A percentile compares a stretch with the other conserved stretches of the same genome.
Evolutionary conservation across 192 early-diverging fungal genomes (phyloP).

Genomic region (Phycomyces blakesleeanus): DNA sequence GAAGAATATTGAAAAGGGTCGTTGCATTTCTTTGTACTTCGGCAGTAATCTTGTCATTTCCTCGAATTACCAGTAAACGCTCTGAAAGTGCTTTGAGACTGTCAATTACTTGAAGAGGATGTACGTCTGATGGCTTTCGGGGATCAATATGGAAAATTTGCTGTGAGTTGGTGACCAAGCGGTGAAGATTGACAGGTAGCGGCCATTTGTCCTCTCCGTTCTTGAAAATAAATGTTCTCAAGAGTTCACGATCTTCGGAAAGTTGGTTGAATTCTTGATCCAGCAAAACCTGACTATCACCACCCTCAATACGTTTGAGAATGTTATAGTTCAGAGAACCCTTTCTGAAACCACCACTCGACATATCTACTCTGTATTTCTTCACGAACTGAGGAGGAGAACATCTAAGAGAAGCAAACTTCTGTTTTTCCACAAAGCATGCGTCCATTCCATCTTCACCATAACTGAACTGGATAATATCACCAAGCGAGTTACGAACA

Average conservation of each 20-base stretch:
- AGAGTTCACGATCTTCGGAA: conserved; percentile 63
- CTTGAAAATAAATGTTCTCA: conserved; percentile 80
- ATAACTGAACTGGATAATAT: conserved; percentile 94
- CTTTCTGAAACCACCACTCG: conserved; percentile 66
- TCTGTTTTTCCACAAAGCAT: conserved; percentile 81
- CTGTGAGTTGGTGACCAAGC: conserved; percentile 88
- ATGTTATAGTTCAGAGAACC: conserved; percentile 68
- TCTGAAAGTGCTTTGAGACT: conserved; percentile 69
- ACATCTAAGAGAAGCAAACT: conserved; percentile 65
- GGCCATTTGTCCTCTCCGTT: conserved; percentile 75
- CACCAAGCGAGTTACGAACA: conserved; percentile 89
- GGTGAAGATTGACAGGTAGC: conserved; percentile 85
- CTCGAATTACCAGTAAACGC: conserved; percentile 76
- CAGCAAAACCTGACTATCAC: conserved; percentile 63
- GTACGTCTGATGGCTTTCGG: conserved; percentile 78
- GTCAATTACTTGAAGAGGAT: conserved; percentile 78
- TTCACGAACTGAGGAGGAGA: conserved; percentile 69
- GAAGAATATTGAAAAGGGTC: conserved; percentile 80
- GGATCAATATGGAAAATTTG: conserved; percentile 84
- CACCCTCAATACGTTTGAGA: conserved; percentile 73
- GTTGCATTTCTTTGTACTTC: conserved; percentile 94
- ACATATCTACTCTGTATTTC: conserved; percentile 81
- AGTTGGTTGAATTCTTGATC: conserved; percentile 84
- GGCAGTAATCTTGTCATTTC: conserved; percentile 77
- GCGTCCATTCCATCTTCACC: conserved; percentile 99